A percentile compares a stretch with the other conserved stretches of the same genome.
These are phyloP conservation scores for Thelonectria discophora DNA, from an alignment of 2,329 filamentous ascomycete genomes.

Conservation along the genomic window DNA sequence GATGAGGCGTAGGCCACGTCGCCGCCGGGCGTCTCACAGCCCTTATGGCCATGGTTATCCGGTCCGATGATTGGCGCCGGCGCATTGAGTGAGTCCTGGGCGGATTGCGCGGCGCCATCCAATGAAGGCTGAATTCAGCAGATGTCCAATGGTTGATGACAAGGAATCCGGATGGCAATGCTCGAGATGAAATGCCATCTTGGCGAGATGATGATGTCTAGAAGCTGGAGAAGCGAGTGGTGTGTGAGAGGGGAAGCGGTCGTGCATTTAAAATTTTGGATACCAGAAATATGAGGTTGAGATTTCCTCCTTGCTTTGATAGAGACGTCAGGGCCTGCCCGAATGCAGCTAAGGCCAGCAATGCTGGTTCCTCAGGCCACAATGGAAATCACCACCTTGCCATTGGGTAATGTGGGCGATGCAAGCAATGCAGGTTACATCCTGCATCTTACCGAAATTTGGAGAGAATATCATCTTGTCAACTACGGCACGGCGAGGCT, in stretches of 20 bases:
- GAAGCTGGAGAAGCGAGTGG: constrained; percentile 10
- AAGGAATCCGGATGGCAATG: neutral
- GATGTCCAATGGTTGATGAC: neutral
- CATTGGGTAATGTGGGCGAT: neutral
- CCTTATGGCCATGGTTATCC: neutral
- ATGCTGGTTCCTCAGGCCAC: constrained; percentile 24
- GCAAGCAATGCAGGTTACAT: neutral
- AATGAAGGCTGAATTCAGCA: neutral
- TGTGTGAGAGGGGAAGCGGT: constrained; percentile 28
- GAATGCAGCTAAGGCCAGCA: constrained; percentile 37
- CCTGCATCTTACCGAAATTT: neutral
- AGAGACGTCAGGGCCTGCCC: constrained; percentile 25
- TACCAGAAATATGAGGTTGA: constrained; percentile 45
- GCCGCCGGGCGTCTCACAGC: constrained; percentile 5
- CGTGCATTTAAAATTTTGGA: constrained; percentile 35
- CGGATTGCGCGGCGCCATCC: neutral
- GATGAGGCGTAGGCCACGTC: constrained; percentile 3
- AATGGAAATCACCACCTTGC: constrained; percentile 6
- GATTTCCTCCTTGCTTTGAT: constrained; percentile 30
- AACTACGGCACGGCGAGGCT: too few species aligned
- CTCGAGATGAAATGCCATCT: neutral
- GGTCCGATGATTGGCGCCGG: constrained; percentile 4
- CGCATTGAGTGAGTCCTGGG: neutral
- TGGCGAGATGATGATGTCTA: neutral
- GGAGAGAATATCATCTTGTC: too few species aligned